Evolutionary conservation across 164 flowering plant species (phyloP).

Genomic region (Warburgia ugandensis): DNA sequence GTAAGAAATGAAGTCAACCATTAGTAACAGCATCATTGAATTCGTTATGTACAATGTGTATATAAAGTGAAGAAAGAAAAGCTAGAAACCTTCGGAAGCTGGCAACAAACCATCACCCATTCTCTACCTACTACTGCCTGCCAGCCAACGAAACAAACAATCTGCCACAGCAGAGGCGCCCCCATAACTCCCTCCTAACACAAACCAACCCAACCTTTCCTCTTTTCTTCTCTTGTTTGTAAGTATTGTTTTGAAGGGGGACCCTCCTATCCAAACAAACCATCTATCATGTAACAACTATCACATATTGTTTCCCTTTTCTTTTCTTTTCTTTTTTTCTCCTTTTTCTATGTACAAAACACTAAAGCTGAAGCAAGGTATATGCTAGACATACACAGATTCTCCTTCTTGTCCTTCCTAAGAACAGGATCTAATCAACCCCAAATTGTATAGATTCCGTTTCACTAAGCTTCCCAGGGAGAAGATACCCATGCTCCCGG

Average conservation of each 20-base stretch:
- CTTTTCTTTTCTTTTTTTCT: too few species aligned
- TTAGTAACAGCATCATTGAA: constrained; percentile 7
- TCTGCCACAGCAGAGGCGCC: not conserved
- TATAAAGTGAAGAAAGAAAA: too few species aligned
- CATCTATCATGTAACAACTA: constrained; percentile 22
- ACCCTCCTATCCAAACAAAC: constrained; percentile 17
- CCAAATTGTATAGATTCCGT: constrained; percentile 61
- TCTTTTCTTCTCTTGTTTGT: not conserved
- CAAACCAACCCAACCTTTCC: not conserved
- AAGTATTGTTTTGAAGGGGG: too few species aligned
- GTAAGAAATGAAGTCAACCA: constrained; percentile 2
- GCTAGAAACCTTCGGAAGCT: too few species aligned
- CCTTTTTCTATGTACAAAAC: constrained; percentile 1
- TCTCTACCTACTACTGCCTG: too few species aligned
- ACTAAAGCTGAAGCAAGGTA: not conserved
- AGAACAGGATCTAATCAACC: constrained; percentile 66
- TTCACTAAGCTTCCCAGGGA: constrained; percentile 68
- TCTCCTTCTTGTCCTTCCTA: constrained; percentile 4
- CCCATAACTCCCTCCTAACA: not conserved
- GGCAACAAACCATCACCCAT: constrained; percentile 7
- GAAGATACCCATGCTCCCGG: constrained; percentile 29
- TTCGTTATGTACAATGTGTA: too few species aligned
- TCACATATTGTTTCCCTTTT: not conserved
- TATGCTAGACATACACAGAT: constrained; percentile 1
- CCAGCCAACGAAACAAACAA: too few species aligned